These are phyloP conservation scores for Allium fistulosum DNA, from an alignment of 106 monocot genomes.

Conservation along the genomic window DNA sequence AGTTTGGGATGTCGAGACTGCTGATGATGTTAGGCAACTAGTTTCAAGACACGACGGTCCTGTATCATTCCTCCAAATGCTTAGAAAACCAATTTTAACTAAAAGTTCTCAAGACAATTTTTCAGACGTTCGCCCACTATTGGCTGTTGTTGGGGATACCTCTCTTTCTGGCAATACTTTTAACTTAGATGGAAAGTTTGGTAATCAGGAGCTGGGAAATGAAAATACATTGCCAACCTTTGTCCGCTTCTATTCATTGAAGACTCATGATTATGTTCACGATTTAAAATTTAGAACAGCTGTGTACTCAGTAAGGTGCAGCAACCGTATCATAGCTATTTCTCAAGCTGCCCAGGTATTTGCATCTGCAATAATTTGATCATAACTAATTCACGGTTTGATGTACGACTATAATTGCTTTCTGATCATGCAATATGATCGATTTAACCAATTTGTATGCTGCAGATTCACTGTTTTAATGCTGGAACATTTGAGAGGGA, in stretches of 20 bases:
- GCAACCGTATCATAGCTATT: slow-evolving; percentile 76
- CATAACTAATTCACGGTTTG: no score
- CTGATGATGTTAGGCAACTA: slow-evolving; percentile 54
- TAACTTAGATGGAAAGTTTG: slow-evolving; percentile 10
- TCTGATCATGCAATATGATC: not conserved
- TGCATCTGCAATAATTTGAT: not conserved
- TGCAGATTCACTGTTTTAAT: slow-evolving; percentile 97
- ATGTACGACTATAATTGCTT: no score
- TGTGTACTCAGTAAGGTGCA: slow-evolving; percentile 74
- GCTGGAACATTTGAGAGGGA: slow-evolving; percentile 83
- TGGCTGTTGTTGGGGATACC: slow-evolving; percentile 46
- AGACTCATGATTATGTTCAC: slow-evolving; percentile 76
- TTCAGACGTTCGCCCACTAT: slow-evolving; percentile 35
- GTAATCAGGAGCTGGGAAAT: slow-evolving; percentile 35
- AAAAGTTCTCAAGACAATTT: slow-evolving; percentile 37
- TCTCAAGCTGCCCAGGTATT: slow-evolving; percentile 79
- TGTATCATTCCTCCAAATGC: slow-evolving; percentile 59
- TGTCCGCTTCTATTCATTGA: slow-evolving; percentile 84
- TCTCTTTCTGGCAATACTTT: slow-evolving; percentile 20
- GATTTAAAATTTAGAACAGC: slow-evolving; percentile 75
- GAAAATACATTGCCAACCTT: slow-evolving; percentile 50
- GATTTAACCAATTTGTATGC: slow-evolving; percentile 3
- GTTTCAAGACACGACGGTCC: slow-evolving; percentile 55
- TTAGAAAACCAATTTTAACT: slow-evolving; percentile 30
- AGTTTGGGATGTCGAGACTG: slow-evolving; percentile 90